A percentile compares a stretch with the other conserved stretches of the same genome.
Evolutionary conservation across 2,329 filamentous ascomycete genomes (phyloP).

Genomic region (Neospermospora avenae): DNA sequence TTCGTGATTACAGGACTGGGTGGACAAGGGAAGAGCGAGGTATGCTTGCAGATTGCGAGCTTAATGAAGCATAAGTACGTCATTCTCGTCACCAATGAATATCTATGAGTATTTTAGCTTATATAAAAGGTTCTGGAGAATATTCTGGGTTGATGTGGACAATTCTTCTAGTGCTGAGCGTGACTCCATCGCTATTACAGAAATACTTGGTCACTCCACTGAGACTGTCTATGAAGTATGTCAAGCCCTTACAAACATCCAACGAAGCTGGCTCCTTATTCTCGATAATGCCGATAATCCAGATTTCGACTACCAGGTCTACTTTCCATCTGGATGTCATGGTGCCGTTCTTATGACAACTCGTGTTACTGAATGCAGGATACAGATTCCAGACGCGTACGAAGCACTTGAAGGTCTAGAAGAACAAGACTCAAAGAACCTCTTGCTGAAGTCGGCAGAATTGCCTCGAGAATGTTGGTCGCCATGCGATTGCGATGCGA

Average conservation of each 20-base stretch:
- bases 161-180: slow-evolving; percentile 17
- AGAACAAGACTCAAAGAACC: slow-evolving; percentile 29
- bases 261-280: slow-evolving; percentile 37
- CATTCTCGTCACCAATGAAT: neutral
- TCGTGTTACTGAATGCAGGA: slow-evolving; percentile 34
- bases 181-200: slow-evolving; percentile 20
- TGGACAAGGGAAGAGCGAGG: neutral
- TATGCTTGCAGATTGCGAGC: slow-evolving; percentile 22
- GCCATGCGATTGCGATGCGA: slow-evolving; percentile 17
- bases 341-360: slow-evolving; percentile 40
- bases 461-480: slow-evolving; percentile 5
- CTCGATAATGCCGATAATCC: slow-evolving; percentile 44
- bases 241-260: slow-evolving; percentile 21
- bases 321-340: slow-evolving; percentile 34
- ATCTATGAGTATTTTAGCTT: slow-evolving; percentile 9
- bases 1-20: slow-evolving; percentile 15
- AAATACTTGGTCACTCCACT: slow-evolving; percentile 8
- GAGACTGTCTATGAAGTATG: slow-evolving; percentile 17
- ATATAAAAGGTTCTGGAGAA: slow-evolving; percentile 23
- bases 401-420: slow-evolving; percentile 31
- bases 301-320: slow-evolving; percentile 32
- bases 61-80: slow-evolving; percentile 25
- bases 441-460: slow-evolving; percentile 30
- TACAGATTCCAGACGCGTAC: slow-evolving; percentile 33
- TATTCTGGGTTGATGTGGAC: slow-evolving; percentile 23